These are phyloP conservation scores for Pyrenochaeta sp. DNA, from an alignment of 2,329 filamentous ascomycete genomes.

Conservation along the genomic window DNA sequence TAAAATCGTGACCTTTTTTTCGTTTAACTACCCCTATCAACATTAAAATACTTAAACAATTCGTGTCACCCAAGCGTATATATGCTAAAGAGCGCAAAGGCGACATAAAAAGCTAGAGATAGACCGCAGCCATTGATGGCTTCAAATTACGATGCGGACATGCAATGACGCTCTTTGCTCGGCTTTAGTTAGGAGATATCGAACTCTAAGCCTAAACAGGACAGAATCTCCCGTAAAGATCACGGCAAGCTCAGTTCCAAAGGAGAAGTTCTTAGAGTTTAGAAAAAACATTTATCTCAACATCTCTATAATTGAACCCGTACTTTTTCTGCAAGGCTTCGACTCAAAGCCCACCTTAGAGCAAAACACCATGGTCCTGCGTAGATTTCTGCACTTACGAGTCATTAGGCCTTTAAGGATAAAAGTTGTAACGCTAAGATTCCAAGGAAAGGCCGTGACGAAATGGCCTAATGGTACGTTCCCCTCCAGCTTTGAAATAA, in stretches of 20 bases:
- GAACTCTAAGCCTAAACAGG: slow-evolving; percentile 34
- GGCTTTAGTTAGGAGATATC: slow-evolving; percentile 36
- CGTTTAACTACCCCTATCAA: background rate
- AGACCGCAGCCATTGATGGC: too few species aligned
- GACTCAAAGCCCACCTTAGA: slow-evolving; percentile 70
- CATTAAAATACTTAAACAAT: background rate
- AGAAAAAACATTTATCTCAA: slow-evolving; percentile 76
- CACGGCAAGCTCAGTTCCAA: slow-evolving; percentile 35
- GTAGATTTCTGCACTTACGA: background rate
- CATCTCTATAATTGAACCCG: slow-evolving; percentile 76
- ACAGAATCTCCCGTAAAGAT: slow-evolving; percentile 30
- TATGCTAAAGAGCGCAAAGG: background rate
- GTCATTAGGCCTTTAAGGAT: background rate
- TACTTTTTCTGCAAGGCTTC: slow-evolving; percentile 78
- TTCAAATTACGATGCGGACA: too few species aligned
- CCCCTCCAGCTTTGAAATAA: background rate
- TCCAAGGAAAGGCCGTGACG: background rate
- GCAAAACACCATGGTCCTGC: slow-evolving; percentile 60
- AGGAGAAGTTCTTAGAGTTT: slow-evolving; percentile 73
- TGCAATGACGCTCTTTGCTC: background rate
- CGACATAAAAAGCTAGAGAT: background rate
- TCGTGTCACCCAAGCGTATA: background rate
- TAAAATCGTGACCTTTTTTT: background rate
- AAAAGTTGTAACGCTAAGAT: background rate
- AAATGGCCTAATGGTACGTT: background rate